A percentile compares a stretch with the other conserved stretches of the same genome.
phyloP scores from a whole-genome alignment of 2,329 filamentous ascomycete genomes.

The Chalaropsis thielavioides region DNA sequence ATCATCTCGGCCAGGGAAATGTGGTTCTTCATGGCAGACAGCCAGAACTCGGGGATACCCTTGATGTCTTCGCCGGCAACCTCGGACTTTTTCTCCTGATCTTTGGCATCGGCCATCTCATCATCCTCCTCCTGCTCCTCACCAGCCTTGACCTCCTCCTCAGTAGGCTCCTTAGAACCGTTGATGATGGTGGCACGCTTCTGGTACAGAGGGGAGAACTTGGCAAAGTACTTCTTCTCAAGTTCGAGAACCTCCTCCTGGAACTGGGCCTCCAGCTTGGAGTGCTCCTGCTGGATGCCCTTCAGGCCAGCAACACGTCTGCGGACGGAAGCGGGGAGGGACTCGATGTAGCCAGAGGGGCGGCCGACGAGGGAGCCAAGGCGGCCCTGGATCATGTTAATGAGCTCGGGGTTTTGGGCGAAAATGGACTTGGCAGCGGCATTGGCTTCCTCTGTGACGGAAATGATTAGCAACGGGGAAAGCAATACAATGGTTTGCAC shows the following conservation, averaged over 20 bases:
- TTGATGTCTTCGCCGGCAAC: conserved; percentile 37
- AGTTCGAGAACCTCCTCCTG: conserved; percentile 96
- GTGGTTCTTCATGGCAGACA: conserved; percentile 99
- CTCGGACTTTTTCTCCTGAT: conserved; percentile 41
- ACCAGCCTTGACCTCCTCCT: conserved; percentile 73
- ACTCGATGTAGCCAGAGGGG: conserved; percentile 96
- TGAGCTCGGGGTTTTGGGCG: conserved; percentile 84
- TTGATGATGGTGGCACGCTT: conserved; percentile 90
- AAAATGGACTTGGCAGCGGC: conserved; percentile 50
- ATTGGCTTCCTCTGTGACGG: conserved; percentile 66
- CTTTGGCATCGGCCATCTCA: conserved; percentile 40
- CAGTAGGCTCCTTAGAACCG: conserved; percentile 69
- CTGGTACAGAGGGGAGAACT: conserved; percentile 94
- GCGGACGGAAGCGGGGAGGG: conserved; percentile 74
- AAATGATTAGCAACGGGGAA: background rate
- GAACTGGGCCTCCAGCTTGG: conserved; percentile 95
- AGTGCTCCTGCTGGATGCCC: conserved; percentile 96
- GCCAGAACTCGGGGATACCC: conserved; percentile 98
- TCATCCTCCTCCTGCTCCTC: conserved; percentile 66
- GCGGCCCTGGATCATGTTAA: conserved; percentile 96
- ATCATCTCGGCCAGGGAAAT: conserved; percentile 96
- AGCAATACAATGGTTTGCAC: too few species aligned
- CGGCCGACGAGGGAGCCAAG: conserved; percentile 84
- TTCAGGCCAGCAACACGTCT: conserved; percentile 90
- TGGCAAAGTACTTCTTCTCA: conserved; percentile 99